phyloP scores from a whole-genome alignment of 805 yeast species.

The Monosporozyma aquatica region DNA sequence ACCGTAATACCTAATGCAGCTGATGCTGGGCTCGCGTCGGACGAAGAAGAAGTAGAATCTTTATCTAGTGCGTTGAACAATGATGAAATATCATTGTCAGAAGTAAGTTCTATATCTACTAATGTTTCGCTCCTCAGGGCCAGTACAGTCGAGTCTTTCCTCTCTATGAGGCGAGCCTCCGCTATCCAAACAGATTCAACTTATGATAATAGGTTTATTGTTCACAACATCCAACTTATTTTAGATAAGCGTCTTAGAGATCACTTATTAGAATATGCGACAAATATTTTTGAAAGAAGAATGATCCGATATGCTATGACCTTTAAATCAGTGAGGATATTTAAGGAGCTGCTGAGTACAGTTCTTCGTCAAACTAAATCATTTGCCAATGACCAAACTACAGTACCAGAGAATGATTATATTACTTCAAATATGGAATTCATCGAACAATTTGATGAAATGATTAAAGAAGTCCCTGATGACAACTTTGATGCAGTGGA shows the following conservation, averaged over 20 bases:
- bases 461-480: conserved; percentile 35
- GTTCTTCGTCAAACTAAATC: conserved; percentile 15
- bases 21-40: no score
- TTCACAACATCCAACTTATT: conserved; percentile 46
- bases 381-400: background rate
- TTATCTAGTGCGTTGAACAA: background rate
- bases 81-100: conserved; percentile 11
- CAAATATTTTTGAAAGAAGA: conserved; percentile 36
- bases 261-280: conserved; percentile 38
- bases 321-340: conserved; percentile 40
- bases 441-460: conserved; percentile 39
- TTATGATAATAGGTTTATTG: conserved; percentile 50
- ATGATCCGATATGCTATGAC: conserved; percentile 39
- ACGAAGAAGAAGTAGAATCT: conserved; percentile 5
- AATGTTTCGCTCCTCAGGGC: conserved; percentile 10
- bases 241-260: conserved; percentile 47
- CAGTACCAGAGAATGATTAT: conserved; percentile 18
- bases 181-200: conserved; percentile 22
- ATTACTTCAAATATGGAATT: conserved; percentile 24
- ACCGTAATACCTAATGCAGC: conserved; percentile 15
- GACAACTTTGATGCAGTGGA: conserved; percentile 37
- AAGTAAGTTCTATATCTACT: conserved; percentile 3
- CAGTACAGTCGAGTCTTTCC: conserved; percentile 25
- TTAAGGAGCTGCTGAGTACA: conserved; percentile 33
- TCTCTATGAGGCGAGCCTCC: conserved; percentile 25